A percentile compares a stretch with the other conserved stretches of the same genome.
phyloP scores from a whole-genome alignment of 352 stramenopile species.

The Elongisporangium anandrum region DNA sequence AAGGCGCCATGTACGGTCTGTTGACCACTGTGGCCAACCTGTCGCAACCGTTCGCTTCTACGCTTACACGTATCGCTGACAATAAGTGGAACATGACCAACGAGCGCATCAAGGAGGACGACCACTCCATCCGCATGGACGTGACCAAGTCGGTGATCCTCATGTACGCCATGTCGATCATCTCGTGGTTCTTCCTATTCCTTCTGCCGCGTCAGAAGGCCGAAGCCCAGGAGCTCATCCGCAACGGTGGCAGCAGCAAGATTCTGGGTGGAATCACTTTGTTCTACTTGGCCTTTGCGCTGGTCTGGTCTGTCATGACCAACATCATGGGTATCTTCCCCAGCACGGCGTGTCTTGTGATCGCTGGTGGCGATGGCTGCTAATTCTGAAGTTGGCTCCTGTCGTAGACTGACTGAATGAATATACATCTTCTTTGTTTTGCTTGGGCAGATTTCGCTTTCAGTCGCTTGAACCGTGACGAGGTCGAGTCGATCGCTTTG shows the following conservation, averaged over 20 bases:
- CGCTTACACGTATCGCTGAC: conserved; percentile 37
- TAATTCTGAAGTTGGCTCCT: neutral
- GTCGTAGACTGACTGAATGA: too few species aligned
- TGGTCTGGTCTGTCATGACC: conserved; percentile 45
- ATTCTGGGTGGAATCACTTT: conserved; percentile 41
- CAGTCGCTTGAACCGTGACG: too few species aligned
- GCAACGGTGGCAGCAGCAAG: conserved; percentile 38
- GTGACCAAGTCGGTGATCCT: conserved; percentile 46
- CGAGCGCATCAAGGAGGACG: conserved; percentile 50
- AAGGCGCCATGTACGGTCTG: conserved; percentile 60
- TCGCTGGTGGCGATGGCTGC: conserved; percentile 47
- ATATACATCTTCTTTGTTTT: too few species aligned
- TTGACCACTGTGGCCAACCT: conserved; percentile 63
- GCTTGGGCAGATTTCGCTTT: too few species aligned
- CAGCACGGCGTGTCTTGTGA: conserved; percentile 40
- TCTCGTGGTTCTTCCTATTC: conserved; percentile 43
- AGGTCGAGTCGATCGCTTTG: too few species aligned
- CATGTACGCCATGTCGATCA: conserved; percentile 44
- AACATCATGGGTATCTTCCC: conserved; percentile 64
- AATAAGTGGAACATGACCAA: conserved; percentile 31
- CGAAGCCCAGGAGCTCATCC: conserved; percentile 59
- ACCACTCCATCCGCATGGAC: conserved; percentile 28
- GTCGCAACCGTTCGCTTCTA: conserved; percentile 30
- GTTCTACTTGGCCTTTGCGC: conserved; percentile 30
- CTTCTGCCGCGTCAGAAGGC: conserved; percentile 64